These are phyloP conservation scores for Vitis hybrid DNA, from an alignment of 177 flowering plant species.

Conservation along the genomic window DNA sequence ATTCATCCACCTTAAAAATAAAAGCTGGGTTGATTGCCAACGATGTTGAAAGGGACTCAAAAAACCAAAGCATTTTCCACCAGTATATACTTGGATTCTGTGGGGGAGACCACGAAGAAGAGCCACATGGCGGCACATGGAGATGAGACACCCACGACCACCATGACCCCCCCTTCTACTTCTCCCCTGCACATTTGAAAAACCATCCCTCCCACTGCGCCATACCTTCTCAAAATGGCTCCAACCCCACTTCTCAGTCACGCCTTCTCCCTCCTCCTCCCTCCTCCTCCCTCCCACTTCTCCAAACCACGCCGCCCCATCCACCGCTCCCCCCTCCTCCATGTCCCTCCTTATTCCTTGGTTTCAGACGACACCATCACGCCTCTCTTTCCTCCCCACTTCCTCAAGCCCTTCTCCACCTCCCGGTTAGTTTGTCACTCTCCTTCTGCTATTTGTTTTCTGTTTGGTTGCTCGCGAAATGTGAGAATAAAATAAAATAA, in stretches of 20 bases:
- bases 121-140: too few species aligned
- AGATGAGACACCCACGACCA: too few species aligned
- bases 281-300: not conserved
- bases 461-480: not conserved
- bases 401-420: not conserved
- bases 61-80: too few species aligned
- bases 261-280: too few species aligned
- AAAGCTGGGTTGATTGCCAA: not conserved
- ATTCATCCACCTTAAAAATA: too few species aligned
- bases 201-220: too few species aligned
- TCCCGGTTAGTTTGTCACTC: not conserved
- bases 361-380: not conserved
- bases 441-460: not conserved
- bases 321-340: not conserved
- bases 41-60: not conserved
- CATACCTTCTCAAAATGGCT: too few species aligned
- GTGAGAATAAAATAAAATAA: not conserved
- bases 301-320: not conserved
- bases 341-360: not conserved
- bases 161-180: too few species aligned
- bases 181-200: too few species aligned
- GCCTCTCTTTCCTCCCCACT: not conserved
- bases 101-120: too few species aligned
- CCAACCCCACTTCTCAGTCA: too few species aligned
- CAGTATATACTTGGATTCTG: too few species aligned